Conservation (phyloP, 2,329 filamentous ascomycete species). For the Teratosphaeriaceae sp. region DNA sequence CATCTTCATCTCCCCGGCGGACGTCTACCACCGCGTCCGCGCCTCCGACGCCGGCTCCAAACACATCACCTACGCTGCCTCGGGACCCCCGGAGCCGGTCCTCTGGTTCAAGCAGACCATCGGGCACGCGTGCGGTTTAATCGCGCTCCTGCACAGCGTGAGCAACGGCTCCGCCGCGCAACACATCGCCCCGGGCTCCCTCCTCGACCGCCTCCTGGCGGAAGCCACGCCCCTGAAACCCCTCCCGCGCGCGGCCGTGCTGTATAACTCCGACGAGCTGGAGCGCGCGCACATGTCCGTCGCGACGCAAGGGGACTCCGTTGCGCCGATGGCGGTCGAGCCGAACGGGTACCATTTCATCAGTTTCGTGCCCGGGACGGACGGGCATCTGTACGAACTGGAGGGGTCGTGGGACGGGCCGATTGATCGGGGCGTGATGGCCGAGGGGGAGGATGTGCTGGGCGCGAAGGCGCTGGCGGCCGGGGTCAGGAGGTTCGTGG, state of each 20-base stretch:
- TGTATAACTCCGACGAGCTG: constrained; percentile 43
- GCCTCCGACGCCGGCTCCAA: constrained; percentile 34
- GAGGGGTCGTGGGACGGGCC: constrained; percentile 40
- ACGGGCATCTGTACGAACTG: constrained; percentile 42
- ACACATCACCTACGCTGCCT: constrained; percentile 37
- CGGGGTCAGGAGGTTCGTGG: constrained; percentile 35
- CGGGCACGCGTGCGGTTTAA: constrained; percentile 51
- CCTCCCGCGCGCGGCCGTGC: constrained; percentile 41
- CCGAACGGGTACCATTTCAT: constrained; percentile 39
- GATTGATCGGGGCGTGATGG: constrained; percentile 36
- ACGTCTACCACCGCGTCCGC: constrained; percentile 36
- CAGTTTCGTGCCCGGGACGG: constrained; percentile 40
- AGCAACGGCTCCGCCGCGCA: constrained; percentile 43
- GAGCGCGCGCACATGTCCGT: constrained; percentile 39
- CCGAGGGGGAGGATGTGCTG: constrained; percentile 39
- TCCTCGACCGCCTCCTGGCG: constrained; percentile 40
- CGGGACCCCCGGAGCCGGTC: constrained; percentile 45
- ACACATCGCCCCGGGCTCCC: constrained; percentile 38
- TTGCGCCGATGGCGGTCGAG: constrained; percentile 24
- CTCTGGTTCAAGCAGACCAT: constrained; percentile 56
- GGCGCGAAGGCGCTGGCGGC: constrained; percentile 36
- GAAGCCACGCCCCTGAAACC: constrained; percentile 39
- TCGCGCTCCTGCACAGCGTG: constrained; percentile 49
- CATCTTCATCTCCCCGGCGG: constrained; percentile 46
- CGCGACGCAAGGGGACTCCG: constrained; percentile 37